Evolutionary conservation across 192 early-diverging fungal genomes (phyloP).

Genomic region (Coemansia sp.): DNA sequence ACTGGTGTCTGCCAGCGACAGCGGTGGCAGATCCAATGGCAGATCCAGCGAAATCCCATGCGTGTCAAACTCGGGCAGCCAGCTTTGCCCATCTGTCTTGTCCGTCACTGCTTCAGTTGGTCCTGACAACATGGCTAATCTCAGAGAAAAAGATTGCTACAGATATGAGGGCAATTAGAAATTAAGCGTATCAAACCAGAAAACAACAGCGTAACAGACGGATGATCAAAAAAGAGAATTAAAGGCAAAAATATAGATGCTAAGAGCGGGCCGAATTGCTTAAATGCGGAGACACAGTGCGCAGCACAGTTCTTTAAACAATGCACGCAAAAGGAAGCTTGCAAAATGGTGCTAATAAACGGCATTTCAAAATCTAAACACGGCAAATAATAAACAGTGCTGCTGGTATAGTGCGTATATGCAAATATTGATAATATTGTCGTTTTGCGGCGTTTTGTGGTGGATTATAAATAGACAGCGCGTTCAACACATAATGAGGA

Average conservation of each 20-base stretch:
- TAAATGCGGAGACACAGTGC: too few species aligned
- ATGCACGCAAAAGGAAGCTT: not conserved
- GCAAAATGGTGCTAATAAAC: not conserved
- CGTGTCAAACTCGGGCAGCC: conserved; percentile 47
- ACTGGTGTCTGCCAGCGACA: not conserved
- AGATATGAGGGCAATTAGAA: not conserved
- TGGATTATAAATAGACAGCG: not conserved
- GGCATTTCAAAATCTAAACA: not conserved
- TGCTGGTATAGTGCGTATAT: not conserved
- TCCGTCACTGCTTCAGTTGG: conserved; percentile 3
- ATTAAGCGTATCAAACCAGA: not conserved
- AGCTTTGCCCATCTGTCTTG: conserved; percentile 14
- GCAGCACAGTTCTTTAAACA: not conserved
- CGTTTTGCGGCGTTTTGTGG: not conserved
- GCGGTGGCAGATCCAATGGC: conserved; percentile 11
- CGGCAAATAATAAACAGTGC: too few species aligned
- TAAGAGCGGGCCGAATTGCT: too few species aligned
- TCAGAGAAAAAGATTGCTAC: not conserved
- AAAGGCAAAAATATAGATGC: not conserved
- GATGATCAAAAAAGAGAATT: not conserved
- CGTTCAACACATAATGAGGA: not conserved
- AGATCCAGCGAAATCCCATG: conserved; percentile 31
- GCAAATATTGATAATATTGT: conserved; percentile 4
- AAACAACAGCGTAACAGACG: not conserved
- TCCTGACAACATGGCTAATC: conserved; percentile 24